phyloP scores from a whole-genome alignment of 169 alveolate genomes.

The Theileria parva region DNA sequence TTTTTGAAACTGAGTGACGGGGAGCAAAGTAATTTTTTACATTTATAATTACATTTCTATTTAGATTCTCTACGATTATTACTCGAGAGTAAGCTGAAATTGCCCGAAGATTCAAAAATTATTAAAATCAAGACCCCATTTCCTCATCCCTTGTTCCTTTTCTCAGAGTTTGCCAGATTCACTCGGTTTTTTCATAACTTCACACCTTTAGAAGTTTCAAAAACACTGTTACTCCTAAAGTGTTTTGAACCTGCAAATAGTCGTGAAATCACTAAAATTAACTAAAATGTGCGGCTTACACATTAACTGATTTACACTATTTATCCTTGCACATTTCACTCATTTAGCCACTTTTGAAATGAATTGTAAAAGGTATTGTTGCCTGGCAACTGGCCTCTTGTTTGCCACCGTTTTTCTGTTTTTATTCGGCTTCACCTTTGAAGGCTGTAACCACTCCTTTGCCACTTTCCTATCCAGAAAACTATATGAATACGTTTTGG shows the following conservation, averaged over 20 bases:
- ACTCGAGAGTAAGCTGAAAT: not conserved
- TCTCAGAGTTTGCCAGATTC: constrained; percentile 26
- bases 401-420: not conserved
- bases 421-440: not conserved
- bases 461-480: not conserved
- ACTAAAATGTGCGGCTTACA: not conserved
- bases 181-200: constrained; percentile 16
- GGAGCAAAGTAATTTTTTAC: not conserved
- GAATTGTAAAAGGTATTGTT: not conserved
- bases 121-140: constrained; percentile 25
- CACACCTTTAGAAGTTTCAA: constrained; percentile 1
- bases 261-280: no score
- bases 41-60: no score
- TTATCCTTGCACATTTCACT: not conserved
- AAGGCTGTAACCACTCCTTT: not conserved
- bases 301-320: not conserved
- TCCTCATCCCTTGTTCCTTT: constrained; percentile 54
- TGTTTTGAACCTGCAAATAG: not conserved
- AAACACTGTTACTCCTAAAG: not conserved
- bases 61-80: not conserved
- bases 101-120: not conserved
- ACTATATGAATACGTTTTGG: not conserved
- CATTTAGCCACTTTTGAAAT: not conserved
- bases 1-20: not conserved
- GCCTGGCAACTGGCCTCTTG: not conserved